Conservation (phyloP, 2,329 filamentous ascomycete species). For the Colletotrichum magnum region DNA sequence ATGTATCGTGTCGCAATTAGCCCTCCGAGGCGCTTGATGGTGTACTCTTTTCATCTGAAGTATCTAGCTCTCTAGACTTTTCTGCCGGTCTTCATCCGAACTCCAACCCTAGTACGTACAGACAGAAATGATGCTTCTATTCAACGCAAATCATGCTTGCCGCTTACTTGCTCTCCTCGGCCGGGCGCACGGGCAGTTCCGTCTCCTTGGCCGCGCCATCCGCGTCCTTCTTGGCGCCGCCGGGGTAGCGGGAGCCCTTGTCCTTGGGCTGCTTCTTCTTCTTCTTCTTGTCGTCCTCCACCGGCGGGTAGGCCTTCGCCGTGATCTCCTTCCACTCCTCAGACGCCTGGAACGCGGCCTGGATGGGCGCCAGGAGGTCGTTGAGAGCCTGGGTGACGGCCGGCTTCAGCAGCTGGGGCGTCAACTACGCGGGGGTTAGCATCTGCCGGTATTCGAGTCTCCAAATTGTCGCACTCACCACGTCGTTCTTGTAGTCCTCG, state of each 20-base stretch:
- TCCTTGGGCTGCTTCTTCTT: slow-evolving; percentile 86
- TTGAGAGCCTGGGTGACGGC: slow-evolving; percentile 82
- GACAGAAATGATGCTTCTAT: slow-evolving; percentile 28
- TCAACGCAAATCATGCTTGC: slow-evolving; percentile 9
- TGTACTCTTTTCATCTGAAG: slow-evolving; percentile 31
- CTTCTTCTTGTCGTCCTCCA: slow-evolving; percentile 70
- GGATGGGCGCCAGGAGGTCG: slow-evolving; percentile 83
- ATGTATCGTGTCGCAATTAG: no score
- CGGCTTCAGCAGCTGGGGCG: slow-evolving; percentile 90
- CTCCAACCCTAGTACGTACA: slow-evolving; percentile 39
- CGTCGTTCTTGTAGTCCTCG: slow-evolving; percentile 84
- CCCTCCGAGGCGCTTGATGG: not conserved
- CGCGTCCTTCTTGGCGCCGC: slow-evolving; percentile 45
- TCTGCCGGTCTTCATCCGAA: slow-evolving; percentile 37
- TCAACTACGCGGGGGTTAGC: slow-evolving; percentile 63
- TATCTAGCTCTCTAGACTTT: slow-evolving; percentile 39
- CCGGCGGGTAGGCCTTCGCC: slow-evolving; percentile 84
- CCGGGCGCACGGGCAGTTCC: slow-evolving; percentile 36
- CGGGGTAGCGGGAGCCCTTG: slow-evolving; percentile 77
- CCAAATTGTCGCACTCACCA: slow-evolving; percentile 48
- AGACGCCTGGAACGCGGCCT: slow-evolving; percentile 77
- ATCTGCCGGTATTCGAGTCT: not conserved
- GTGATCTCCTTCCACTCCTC: slow-evolving; percentile 84
- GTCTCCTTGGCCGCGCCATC: slow-evolving; percentile 38
- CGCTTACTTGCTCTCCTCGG: slow-evolving; percentile 30